A percentile compares a stretch with the other conserved stretches of the same genome.
Conservation (phyloP, 495 filamentous ascomycete genomes). For the Penicillium pulvis region DNA sequence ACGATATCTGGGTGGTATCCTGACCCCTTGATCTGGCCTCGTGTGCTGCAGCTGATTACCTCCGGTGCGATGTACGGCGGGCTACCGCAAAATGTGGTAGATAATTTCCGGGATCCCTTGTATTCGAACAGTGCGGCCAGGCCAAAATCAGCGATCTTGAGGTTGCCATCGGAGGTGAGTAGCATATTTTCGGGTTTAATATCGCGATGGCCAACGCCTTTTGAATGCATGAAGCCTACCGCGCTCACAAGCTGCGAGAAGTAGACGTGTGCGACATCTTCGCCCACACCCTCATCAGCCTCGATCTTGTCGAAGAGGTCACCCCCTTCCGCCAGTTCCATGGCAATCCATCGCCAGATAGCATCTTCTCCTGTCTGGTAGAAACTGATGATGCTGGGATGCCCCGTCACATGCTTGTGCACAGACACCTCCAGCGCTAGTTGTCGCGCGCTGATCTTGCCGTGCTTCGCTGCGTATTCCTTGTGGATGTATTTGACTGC, state of each 20-base stretch:
- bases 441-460: slow-evolving; percentile 85
- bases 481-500: slow-evolving; percentile 99
- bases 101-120: slow-evolving; percentile 76
- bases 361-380: slow-evolving; percentile 83
- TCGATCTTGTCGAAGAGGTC: slow-evolving; percentile 99
- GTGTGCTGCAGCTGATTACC: slow-evolving; percentile 61
- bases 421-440: slow-evolving; percentile 85
- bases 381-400: slow-evolving; percentile 92
- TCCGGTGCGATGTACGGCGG: slow-evolving; percentile 98
- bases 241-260: slow-evolving; percentile 90
- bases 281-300: slow-evolving; percentile 86
- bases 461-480: slow-evolving; percentile 84
- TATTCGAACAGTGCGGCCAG: slow-evolving; percentile 92
- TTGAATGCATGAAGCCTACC: slow-evolving; percentile 92
- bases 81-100: slow-evolving; percentile 88
- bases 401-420: slow-evolving; percentile 82
- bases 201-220: slow-evolving; percentile 84
- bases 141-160: slow-evolving; percentile 98
- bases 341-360: slow-evolving; percentile 96
- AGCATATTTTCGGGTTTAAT: slow-evolving; percentile 93
- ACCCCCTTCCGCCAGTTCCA: slow-evolving; percentile 94
- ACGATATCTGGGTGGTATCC: slow-evolving; percentile 84
- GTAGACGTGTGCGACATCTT: slow-evolving; percentile 95
- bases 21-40: slow-evolving; percentile 49
- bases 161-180: slow-evolving; percentile 75